These are phyloP conservation scores for Austroboletus olivaceoglutinosus DNA, from an alignment of 1,284 basidiomycete genomes.

Conservation along the genomic window DNA sequence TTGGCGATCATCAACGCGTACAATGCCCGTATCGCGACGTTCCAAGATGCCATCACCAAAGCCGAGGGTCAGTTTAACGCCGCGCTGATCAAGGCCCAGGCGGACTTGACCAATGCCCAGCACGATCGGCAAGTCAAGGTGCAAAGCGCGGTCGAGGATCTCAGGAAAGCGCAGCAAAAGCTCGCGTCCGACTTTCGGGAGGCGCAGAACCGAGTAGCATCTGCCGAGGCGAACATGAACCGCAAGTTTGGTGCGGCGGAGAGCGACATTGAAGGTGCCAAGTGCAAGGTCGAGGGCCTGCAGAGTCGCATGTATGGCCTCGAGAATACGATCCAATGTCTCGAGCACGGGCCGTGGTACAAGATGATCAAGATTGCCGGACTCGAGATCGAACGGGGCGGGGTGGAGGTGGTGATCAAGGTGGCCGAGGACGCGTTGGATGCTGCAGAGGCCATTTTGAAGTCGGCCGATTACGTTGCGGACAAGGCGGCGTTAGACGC, in stretches of 20 bases:
- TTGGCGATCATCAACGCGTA: neutral
- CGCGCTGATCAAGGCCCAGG: neutral
- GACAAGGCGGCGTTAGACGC: neutral
- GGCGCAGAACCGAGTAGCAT: neutral
- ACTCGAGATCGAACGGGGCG: neutral
- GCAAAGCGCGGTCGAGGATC: neutral
- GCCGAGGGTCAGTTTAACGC: neutral
- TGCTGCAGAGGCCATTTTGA: neutral
- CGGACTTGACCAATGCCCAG: neutral
- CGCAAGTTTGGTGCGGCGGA: conserved; percentile 5
- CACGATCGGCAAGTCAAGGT: conserved; percentile 8
- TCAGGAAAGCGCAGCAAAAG: neutral
- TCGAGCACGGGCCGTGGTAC: neutral
- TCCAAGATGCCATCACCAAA: neutral
- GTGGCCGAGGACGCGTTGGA: neutral
- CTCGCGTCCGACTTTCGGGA: neutral
- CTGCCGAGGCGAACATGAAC: neutral
- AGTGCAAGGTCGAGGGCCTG: neutral
- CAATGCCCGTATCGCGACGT: neutral
- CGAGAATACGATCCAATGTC: neutral
- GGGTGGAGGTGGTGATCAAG: neutral
- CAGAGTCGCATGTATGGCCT: neutral
- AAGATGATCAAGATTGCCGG: neutral
- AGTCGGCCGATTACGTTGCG: conserved; percentile 1
- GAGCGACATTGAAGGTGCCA: neutral